Conservation (phyloP, 2,329 filamentous ascomycete genomes). For the Fusarium papillatum region DNA sequence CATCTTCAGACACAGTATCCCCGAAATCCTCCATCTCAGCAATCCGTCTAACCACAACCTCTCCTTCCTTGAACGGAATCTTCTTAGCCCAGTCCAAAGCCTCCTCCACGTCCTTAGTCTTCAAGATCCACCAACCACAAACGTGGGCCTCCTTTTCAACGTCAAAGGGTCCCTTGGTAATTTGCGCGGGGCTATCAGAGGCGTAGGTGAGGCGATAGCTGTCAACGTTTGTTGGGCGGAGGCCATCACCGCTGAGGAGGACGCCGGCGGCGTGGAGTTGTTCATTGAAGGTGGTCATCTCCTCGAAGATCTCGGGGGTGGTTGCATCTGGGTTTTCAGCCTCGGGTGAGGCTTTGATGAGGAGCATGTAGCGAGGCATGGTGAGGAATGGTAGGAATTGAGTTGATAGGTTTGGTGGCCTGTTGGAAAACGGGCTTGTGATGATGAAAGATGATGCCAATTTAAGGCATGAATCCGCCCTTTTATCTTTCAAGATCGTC, state of each 20-base stretch:
- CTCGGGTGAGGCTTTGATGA: conserved; percentile 45
- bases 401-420: neutral
- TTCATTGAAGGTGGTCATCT: conserved; percentile 46
- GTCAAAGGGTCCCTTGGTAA: conserved; percentile 47
- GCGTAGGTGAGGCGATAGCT: conserved; percentile 46
- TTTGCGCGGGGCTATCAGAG: conserved; percentile 26
- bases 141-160: conserved; percentile 41
- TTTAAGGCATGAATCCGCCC: too few species aligned
- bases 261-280: conserved; percentile 43
- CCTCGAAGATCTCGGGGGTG: conserved; percentile 36
- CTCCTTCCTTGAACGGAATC: conserved; percentile 40
- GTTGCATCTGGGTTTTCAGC: conserved; percentile 35
- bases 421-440: neutral
- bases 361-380: conserved; percentile 48
- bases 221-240: conserved; percentile 41
- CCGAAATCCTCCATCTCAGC: conserved; percentile 39
- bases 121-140: conserved; percentile 49
- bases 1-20: conserved; percentile 27
- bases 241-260: conserved; percentile 44
- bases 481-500: neutral
- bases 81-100: conserved; percentile 48
- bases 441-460: too few species aligned
- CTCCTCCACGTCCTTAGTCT: conserved; percentile 45
- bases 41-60: conserved; percentile 43
- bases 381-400: neutral